Base-by-base conservation (phyloP, 768 basidiomycete genomes). In the Udeniomyces megalosporus region DNA sequence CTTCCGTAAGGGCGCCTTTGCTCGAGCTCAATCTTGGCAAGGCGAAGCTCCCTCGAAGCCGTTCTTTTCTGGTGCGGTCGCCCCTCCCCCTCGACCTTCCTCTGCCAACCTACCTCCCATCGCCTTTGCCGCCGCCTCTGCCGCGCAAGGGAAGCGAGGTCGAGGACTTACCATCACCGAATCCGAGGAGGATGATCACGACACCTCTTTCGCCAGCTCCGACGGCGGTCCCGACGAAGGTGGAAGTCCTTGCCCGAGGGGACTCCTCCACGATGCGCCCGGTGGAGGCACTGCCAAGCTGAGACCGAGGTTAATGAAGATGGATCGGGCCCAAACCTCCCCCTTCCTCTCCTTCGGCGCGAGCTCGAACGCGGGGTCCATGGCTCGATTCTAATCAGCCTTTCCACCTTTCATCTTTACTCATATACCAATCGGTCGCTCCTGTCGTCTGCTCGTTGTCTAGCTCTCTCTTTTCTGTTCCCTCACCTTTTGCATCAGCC, bases 21-120 rank as follows among this genome's bases (percentile, higher is more conserved):
- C 44, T 26, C 63, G 63, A 12, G 58, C 63, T 7, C 49, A 59
- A 11, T 65, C 63, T n/a, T 65, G 62, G 62, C 62, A 63, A 49
- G 62, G 56, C 12, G 38, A 44, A 20, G 22, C 32, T 14, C 48
- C 55, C 47, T n/a, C 52, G 42, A 34, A 38, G 28, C 11, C 60
- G 42, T 22, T 53, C 52, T 34, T 53, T 29, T 47, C 60, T 51
- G 24, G 45, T 31, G 44, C 60, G 44, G 29, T 61, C 50, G 54
- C 26, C 54, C 38, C 17, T 20, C 54, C 38, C 4, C 38, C 54
- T 2, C 52, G 60, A 29, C 60, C 60, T 8, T 50, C 52, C 44
- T 46, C 52, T 20, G 29, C 60, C 7, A 42, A 38, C 31, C 29
- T 53, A 22, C 52, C 55, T 29, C 32, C 56, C 10, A 47, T 63